Percentiles rank a stretch among this genome's conserved stretches.
phyloP scores from a whole-genome alignment of 2,329 filamentous ascomycete genomes.

The Rutstroemia sp. region DNA sequence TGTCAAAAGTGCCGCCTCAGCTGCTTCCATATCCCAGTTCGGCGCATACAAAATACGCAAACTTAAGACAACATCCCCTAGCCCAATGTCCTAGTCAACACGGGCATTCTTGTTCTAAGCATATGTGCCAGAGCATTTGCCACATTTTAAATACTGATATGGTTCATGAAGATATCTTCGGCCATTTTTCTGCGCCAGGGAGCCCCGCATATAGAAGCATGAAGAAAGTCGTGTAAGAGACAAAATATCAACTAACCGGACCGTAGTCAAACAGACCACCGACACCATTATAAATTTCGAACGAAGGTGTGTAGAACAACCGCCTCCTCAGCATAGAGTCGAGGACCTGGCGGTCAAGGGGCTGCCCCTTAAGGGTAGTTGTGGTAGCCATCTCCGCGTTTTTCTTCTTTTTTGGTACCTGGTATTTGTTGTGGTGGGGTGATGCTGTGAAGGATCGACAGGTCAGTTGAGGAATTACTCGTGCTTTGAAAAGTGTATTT shows the following conservation, averaged over 20 bases:
- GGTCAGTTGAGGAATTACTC: constrained; percentile 13
- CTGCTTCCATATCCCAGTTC: too few relatives aligned
- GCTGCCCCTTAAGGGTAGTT: constrained; percentile 82
- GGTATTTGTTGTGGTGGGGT: constrained; percentile 29
- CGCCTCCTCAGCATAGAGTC: constrained; percentile 82
- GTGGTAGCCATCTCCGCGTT: constrained; percentile 45
- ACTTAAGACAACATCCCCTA: too few relatives aligned
- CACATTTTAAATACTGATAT: too few relatives aligned
- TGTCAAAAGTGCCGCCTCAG: background rate
- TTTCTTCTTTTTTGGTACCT: constrained; percentile 12
- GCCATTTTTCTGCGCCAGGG: too few relatives aligned
- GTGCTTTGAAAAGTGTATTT: constrained; percentile 21
- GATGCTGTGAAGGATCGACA: constrained; percentile 35
- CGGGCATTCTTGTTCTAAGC: too few relatives aligned
- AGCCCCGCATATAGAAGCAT: background rate
- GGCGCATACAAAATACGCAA: too few relatives aligned
- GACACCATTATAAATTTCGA: constrained; percentile 90
- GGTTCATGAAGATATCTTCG: too few relatives aligned
- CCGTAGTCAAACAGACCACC: constrained; percentile 67
- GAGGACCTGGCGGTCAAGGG: constrained; percentile 73
- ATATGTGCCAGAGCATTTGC: too few relatives aligned
- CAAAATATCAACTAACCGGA: constrained; percentile 36
- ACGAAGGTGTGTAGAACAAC: constrained; percentile 90
- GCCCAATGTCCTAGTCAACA: too few relatives aligned
- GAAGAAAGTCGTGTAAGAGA: background rate